phyloP scores from a whole-genome alignment of 208 protist genomes.

The Wallacemonas sp. region DNA sequence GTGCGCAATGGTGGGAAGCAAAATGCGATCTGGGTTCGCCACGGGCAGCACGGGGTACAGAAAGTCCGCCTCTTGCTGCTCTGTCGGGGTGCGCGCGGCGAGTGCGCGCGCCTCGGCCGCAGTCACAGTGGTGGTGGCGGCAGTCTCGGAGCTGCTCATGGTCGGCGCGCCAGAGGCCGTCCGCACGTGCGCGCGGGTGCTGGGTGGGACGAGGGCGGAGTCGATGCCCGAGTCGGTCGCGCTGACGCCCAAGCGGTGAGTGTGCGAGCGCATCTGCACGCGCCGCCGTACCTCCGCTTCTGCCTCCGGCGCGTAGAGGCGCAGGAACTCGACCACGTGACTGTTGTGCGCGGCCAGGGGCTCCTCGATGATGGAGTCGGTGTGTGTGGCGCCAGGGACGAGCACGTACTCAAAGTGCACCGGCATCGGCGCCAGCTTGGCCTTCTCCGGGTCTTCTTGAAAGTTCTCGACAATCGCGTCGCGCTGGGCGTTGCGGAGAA shows the following conservation, averaged over 20 bases:
- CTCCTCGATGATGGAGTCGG: conserved; percentile 85
- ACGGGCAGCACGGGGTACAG: conserved; percentile 28
- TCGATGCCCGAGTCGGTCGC: conserved; percentile 11
- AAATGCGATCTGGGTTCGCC: conserved; percentile 45
- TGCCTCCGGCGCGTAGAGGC: conserved; percentile 44
- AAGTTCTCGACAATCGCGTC: conserved; percentile 38
- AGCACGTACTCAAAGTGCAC: conserved; percentile 73
- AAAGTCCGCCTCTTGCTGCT: conserved; percentile 15
- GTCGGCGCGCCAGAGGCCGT: background rate
- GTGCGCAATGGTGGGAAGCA: conserved; percentile 46
- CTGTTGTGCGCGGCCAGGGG: conserved; percentile 52
- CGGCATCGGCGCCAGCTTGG: conserved; percentile 26
- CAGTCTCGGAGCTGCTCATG: background rate
- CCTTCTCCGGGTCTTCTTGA: conserved; percentile 21
- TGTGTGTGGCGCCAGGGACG: conserved; percentile 75
- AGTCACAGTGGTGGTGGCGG: background rate
- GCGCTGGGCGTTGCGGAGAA: conserved; percentile 67
- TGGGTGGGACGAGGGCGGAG: background rate
- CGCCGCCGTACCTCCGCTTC: conserved; percentile 26
- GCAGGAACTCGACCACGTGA: conserved; percentile 76
- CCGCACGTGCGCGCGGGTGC: background rate
- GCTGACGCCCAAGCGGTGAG: background rate
- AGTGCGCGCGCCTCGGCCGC: background rate
- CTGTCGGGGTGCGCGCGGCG: conserved; percentile 25
- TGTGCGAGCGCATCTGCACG: background rate